These are phyloP conservation scores for Exophiala viscosa DNA, from an alignment of 2,329 filamentous ascomycete species.

Conservation along the genomic window DNA sequence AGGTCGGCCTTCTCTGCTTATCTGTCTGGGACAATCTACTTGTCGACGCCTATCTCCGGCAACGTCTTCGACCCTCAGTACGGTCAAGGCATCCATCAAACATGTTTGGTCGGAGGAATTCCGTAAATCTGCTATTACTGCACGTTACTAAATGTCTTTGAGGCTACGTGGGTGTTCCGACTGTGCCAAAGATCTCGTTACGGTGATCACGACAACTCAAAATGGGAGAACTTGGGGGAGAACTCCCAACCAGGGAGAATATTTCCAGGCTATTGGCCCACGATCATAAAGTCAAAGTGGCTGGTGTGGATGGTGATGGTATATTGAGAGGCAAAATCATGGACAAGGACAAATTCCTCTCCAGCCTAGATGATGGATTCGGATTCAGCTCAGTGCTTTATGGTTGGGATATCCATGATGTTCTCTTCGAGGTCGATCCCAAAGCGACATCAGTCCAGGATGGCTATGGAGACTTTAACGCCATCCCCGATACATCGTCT, in stretches of 20 bases:
- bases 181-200: neutral
- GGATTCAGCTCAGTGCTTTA: conserved; percentile 5
- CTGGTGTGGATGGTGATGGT: conserved; percentile 3
- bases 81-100: too few relatives aligned
- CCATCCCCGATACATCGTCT: conserved; percentile 1
- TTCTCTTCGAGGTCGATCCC: conserved; percentile 1
- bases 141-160: neutral
- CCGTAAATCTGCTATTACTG: too few relatives aligned
- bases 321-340: conserved; percentile 8
- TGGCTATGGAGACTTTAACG: conserved; percentile 6
- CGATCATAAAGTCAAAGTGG: conserved; percentile 6
- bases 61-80: too few relatives aligned
- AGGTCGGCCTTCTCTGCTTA: too few relatives aligned
- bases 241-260: neutral
- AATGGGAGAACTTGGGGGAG: neutral
- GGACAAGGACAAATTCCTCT: conserved; percentile 10
- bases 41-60: too few relatives aligned
- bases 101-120: too few relatives aligned
- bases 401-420: conserved; percentile 10
- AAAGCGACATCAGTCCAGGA: neutral
- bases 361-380: conserved; percentile 3
- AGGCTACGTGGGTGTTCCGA: neutral
- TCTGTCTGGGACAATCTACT: too few relatives aligned
- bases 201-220: neutral
- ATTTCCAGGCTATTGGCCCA: neutral